Percentiles rank a stretch among this genome's conserved stretches.
Conservation (phyloP, 2,329 filamentous ascomycete genomes). For the Pestalotiopsis sp. region DNA sequence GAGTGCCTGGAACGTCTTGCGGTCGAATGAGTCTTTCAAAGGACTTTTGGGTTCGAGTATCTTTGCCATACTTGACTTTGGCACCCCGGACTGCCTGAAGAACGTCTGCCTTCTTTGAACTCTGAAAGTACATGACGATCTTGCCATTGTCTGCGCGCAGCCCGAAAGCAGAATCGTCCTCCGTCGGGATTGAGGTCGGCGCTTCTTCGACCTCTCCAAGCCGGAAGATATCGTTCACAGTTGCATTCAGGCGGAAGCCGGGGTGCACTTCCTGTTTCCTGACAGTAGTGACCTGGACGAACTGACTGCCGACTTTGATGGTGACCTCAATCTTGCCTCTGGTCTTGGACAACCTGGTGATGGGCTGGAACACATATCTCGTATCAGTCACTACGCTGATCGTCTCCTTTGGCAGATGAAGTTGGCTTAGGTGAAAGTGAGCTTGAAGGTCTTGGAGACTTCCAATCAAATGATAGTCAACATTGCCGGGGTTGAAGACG, state of each 20-base stretch:
- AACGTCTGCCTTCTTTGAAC: slow-evolving; percentile 64
- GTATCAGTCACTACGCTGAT: slow-evolving; percentile 70
- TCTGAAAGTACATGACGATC: slow-evolving; percentile 74
- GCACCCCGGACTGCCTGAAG: slow-evolving; percentile 65
- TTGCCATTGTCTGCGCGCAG: slow-evolving; percentile 70
- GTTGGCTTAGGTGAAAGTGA: slow-evolving; percentile 68
- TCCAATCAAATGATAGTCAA: slow-evolving; percentile 68
- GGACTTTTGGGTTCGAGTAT: slow-evolving; percentile 61
- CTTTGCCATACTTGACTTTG: slow-evolving; percentile 67
- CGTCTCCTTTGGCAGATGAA: slow-evolving; percentile 71
- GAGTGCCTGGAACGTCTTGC: slow-evolving; percentile 71
- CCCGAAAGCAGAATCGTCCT: slow-evolving; percentile 70
- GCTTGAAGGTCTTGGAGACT: slow-evolving; percentile 66
- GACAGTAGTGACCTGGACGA: slow-evolving; percentile 69
- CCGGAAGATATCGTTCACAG: slow-evolving; percentile 72
- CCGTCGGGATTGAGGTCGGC: slow-evolving; percentile 63
- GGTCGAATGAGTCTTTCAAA: slow-evolving; percentile 68
- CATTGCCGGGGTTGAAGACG: slow-evolving; percentile 65
- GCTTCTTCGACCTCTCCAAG: slow-evolving; percentile 70
- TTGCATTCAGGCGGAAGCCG: slow-evolving; percentile 62
- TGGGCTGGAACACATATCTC: slow-evolving; percentile 66
- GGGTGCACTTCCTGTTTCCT: slow-evolving; percentile 71
- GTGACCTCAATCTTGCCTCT: slow-evolving; percentile 72
- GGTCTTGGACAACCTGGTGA: slow-evolving; percentile 67
- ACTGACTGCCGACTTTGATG: slow-evolving; percentile 71